Evolutionary conservation across 208 protist species (phyloP).

Genomic region (Tetramitus jugosus): DNA sequence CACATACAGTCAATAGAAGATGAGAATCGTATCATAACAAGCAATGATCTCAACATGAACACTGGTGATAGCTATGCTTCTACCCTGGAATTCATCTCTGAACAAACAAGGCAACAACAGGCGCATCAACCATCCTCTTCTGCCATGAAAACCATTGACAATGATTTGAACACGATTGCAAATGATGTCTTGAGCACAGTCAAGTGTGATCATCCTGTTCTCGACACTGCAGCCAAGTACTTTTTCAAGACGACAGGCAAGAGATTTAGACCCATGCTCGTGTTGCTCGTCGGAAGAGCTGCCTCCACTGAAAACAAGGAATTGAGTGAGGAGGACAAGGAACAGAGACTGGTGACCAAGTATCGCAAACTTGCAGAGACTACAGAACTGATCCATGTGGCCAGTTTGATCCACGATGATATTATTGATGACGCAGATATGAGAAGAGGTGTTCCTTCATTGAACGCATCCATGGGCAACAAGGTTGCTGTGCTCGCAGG

Average conservation of each 20-base stretch:
- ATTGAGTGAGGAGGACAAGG: background rate
- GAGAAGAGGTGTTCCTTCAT: slow-evolving; percentile 63
- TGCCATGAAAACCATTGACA: no score
- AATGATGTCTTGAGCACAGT: no score
- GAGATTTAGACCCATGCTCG: background rate
- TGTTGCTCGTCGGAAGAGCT: background rate
- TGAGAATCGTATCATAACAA: no score
- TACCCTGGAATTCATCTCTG: no score
- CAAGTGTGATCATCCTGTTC: slow-evolving; percentile 5
- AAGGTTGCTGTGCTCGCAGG: slow-evolving; percentile 71
- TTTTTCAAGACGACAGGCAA: slow-evolving; percentile 19
- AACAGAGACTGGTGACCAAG: background rate
- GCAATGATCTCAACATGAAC: no score
- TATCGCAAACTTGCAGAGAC: slow-evolving; percentile 65
- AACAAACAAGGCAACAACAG: no score
- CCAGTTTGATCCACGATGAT: slow-evolving; percentile 89
- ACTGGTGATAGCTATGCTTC: no score
- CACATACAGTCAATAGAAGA: no score
- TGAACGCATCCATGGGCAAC: slow-evolving; percentile 67
- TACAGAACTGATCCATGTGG: slow-evolving; percentile 89
- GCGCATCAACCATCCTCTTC: no score
- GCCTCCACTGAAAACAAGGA: background rate
- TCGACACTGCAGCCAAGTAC: background rate
- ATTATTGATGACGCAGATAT: slow-evolving; percentile 83
- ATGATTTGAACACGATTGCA: no score